Base-by-base conservation (phyloP, 345 rosid species). In the sweet orange (Citrus sinensis) region DNA sequence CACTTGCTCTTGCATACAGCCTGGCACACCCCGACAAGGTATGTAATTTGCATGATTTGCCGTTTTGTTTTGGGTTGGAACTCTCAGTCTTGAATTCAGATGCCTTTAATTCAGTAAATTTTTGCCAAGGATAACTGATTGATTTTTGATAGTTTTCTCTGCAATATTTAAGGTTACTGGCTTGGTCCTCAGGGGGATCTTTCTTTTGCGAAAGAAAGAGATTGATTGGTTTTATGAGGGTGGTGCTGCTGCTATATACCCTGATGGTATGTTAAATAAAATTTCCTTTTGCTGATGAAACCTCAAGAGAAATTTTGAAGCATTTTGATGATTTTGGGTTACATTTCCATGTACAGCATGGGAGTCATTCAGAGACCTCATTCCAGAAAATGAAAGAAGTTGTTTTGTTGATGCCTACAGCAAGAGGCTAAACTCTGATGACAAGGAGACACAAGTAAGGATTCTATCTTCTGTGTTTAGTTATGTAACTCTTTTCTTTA, bases 151-250 rank as follows among this genome's bases (percentile, higher is more conserved):
- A 34, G 68, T 49, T 9, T 80, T 0, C 59, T 70, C 40, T 78
- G 7, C 24, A 35, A 22, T 82, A 75, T 74, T 62, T 62, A 79
- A 92, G 99, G 97, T 95, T 77, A 90, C 95, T 76, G 97, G 98
- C 76, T 70, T 93, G 88, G 97, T 92, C 49, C 94, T 93, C 37
- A 88, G 98, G 83, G 99, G 98, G 42, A 93, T 95, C 63, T 93
- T 95, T 86, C 87, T 95, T 83, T 74, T 95, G 84, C 89, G 95
- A 40, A 94, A 92, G 88, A 93, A 95, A 85, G 98, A 95, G 91
- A 90, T 95, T 76, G 97, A 91, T 82, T 95, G 99, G 99, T 95
- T 95, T 89, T 95, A 95, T 27, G 91, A 92, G 75, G 97, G 99
- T 80, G 97, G 94, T 82, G 99, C 97, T 80, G 93, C 98, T 83